These are phyloP conservation scores for Phenoliferia sp. DNA, from an alignment of 1,284 basidiomycete genomes.

Conservation along the genomic window DNA sequence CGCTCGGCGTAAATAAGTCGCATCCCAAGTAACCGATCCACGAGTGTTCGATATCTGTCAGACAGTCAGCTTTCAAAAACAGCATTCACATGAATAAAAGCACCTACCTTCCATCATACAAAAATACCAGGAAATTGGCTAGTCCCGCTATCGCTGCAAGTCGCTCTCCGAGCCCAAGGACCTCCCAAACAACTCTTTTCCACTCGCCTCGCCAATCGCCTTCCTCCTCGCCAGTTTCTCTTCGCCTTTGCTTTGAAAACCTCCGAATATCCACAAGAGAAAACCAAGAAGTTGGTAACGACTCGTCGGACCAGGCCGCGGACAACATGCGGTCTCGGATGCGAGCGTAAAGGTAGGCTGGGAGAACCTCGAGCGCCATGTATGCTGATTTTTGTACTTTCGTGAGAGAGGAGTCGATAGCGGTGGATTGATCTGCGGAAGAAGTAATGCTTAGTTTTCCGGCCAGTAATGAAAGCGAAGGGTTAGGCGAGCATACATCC, in stretches of 20 bases:
- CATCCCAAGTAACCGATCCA: constrained; percentile 77
- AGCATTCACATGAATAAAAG: background rate
- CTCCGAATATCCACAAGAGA: constrained; percentile 25
- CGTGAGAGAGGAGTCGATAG: constrained; percentile 10
- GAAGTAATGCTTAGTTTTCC: background rate
- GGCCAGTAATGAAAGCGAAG: background rate
- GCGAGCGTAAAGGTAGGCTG: constrained; percentile 28
- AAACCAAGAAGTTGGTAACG: constrained; percentile 24
- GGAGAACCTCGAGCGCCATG: constrained; percentile 27
- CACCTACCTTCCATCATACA: constrained; percentile 76
- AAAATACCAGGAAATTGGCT: constrained; percentile 72
- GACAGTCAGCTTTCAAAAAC: background rate
- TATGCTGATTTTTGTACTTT: constrained; percentile 22
- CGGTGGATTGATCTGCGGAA: constrained; percentile 5
- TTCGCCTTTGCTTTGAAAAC: constrained; percentile 24
- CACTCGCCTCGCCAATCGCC: constrained; percentile 34
- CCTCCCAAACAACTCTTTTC: constrained; percentile 65
- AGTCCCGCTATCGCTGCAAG: constrained; percentile 58
- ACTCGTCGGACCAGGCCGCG: constrained; percentile 35
- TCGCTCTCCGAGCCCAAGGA: constrained; percentile 63
- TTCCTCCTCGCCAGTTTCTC: constrained; percentile 36
- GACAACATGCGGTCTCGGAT: constrained; percentile 33
- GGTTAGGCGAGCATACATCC: constrained; percentile 17
- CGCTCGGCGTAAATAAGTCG: constrained; percentile 67
- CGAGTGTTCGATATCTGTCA: constrained; percentile 73